Conservation (phyloP, 2,329 filamentous ascomycete species). For the Phyllosticta citriasiana region DNA sequence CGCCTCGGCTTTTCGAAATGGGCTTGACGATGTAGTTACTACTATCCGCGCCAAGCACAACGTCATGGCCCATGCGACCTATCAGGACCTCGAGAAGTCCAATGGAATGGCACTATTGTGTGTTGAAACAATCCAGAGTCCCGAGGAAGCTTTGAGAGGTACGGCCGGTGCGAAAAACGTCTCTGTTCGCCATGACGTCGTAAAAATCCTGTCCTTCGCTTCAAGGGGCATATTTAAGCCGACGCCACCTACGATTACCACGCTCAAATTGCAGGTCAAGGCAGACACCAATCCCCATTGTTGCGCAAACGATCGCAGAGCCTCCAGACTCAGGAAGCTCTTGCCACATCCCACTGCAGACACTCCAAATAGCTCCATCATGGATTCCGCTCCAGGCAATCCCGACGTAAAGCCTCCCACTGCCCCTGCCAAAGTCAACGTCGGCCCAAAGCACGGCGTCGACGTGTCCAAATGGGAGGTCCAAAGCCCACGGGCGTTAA, state of each 20-base stretch:
- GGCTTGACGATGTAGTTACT: neutral
- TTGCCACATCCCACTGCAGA: neutral
- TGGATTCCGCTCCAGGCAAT: neutral
- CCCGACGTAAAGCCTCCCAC: neutral
- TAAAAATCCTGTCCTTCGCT: neutral
- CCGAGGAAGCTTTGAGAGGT: neutral
- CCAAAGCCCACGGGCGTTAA: neutral
- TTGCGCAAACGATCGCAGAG: no score
- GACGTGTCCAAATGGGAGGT: neutral
- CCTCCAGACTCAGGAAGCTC: neutral
- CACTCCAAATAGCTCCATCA: neutral
- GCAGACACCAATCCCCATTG: no score
- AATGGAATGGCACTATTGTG: neutral
- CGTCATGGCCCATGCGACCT: neutral
- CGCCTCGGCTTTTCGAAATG: neutral
- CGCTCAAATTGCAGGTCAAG: no score
- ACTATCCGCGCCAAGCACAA: neutral
- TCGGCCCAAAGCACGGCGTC: neutral
- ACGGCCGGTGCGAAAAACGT: neutral
- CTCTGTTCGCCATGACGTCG: neutral
- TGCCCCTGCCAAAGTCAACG: neutral
- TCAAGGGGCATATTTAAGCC: no score
- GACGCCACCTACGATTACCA: no score
- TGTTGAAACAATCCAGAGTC: neutral
- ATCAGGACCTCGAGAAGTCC: neutral